These are phyloP conservation scores for Cyberlindnera veronae DNA, from an alignment of 805 yeast species.

Conservation along the genomic window DNA sequence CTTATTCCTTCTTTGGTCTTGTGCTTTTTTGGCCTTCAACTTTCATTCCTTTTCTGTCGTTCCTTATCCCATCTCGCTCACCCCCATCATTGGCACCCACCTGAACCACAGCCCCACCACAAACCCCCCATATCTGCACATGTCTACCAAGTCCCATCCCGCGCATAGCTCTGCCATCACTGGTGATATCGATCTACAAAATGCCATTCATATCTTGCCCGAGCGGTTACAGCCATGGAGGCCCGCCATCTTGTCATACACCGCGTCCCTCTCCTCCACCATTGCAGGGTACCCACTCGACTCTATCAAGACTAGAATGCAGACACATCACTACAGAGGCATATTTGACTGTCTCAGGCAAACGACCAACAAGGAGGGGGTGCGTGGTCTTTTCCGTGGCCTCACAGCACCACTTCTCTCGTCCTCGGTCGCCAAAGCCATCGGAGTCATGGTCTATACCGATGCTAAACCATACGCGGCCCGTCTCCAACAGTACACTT, in stretches of 20 bases:
- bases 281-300: constrained; percentile 81
- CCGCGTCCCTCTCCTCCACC: constrained; percentile 61
- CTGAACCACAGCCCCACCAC: too few relatives aligned
- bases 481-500: constrained; percentile 17
- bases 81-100: too few relatives aligned
- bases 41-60: too few relatives aligned
- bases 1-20: too few relatives aligned
- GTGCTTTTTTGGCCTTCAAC: too few relatives aligned
- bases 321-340: constrained; percentile 62
- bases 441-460: constrained; percentile 64
- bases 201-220: constrained; percentile 50
- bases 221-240: constrained; percentile 46
- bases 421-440: constrained; percentile 59
- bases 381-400: constrained; percentile 72
- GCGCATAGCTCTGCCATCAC: constrained; percentile 50
- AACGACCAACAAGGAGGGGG: constrained; percentile 60
- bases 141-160: constrained; percentile 4
- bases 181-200: constrained; percentile 44
- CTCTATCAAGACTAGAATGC: constrained; percentile 84
- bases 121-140: too few relatives aligned
- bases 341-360: constrained; percentile 54
- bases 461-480: constrained; percentile 43
- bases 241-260: constrained; percentile 58
- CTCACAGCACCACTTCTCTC: constrained; percentile 69
- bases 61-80: too few relatives aligned